Evolutionary conservation across 805 yeast species (phyloP).

Genomic region (Wickerhamiella musiphila): DNA sequence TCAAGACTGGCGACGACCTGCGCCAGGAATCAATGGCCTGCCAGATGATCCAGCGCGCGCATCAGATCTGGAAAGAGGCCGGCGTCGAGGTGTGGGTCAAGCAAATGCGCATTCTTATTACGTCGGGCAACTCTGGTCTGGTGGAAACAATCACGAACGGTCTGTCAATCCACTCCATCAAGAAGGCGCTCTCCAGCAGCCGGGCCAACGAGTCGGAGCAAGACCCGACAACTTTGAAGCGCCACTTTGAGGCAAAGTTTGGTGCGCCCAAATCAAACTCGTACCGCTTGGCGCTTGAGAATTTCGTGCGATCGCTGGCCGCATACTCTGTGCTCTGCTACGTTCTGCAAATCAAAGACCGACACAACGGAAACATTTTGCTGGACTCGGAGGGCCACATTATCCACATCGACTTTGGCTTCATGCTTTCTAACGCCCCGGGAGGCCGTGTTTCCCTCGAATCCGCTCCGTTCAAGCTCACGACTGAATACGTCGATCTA

Average conservation of each 20-base stretch:
- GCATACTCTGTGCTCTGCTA: conserved; percentile 88
- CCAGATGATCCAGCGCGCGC: conserved; percentile 74
- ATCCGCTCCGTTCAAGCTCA: conserved; percentile 90
- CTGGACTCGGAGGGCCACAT: conserved; percentile 92
- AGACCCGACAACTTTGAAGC: conserved; percentile 55
- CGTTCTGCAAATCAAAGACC: conserved; percentile 81
- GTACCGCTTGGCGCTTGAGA: conserved; percentile 62
- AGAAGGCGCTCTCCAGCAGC: conserved; percentile 75
- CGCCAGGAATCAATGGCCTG: conserved; percentile 98
- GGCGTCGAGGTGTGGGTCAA: conserved; percentile 77
- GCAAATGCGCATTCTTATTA: conserved; percentile 77
- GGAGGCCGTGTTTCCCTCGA: conserved; percentile 88
- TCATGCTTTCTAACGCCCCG: conserved; percentile 80
- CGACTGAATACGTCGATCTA: conserved; percentile 74
- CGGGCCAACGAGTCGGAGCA: conserved; percentile 33
- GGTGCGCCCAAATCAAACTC: conserved; percentile 38
- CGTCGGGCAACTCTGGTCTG: conserved; percentile 78
- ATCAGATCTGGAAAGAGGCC: conserved; percentile 62
- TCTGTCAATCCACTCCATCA: conserved; percentile 81
- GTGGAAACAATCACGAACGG: conserved; percentile 96
- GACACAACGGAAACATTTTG: conserved; percentile 97
- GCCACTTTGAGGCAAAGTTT: conserved; percentile 61
- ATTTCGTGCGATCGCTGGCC: conserved; percentile 75
- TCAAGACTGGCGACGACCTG: conserved; percentile 88
- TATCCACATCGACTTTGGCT: conserved; percentile 83